A percentile compares a stretch with the other conserved stretches of the same genome.
These are phyloP conservation scores for Tephrocybe rancida DNA, from an alignment of 768 basidiomycete genomes.

Conservation along the genomic window DNA sequence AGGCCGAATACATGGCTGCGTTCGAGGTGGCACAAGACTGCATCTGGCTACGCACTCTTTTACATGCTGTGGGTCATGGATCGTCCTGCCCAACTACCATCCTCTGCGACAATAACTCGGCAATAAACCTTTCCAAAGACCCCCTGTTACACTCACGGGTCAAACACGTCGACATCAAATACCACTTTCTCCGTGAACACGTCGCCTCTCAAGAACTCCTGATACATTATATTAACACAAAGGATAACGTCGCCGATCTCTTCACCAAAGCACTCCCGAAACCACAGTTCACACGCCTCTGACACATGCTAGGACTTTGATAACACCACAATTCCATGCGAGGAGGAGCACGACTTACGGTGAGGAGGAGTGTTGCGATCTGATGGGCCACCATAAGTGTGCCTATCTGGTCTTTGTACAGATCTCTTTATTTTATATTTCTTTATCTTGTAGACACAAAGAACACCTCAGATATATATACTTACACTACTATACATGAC, in stretches of 20 bases:
- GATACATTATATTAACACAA: too few species aligned
- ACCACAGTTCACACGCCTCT: slow-evolving; percentile 14
- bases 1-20: not conserved
- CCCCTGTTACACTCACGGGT: too few species aligned
- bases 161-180: slow-evolving; percentile 41
- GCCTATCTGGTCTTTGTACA: too few species aligned
- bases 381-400: too few species aligned
- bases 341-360: not conserved
- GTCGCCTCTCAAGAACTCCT: too few species aligned
- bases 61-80: not conserved
- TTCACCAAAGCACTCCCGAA: slow-evolving; percentile 38
- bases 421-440: too few species aligned
- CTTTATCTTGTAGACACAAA: too few species aligned
- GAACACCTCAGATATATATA: too few species aligned
- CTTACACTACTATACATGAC: too few species aligned
- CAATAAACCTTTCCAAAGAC: slow-evolving; percentile 18
- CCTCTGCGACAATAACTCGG: slow-evolving; percentile 34
- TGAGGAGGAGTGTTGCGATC: not conserved
- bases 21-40: not conserved
- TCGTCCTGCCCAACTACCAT: not conserved
- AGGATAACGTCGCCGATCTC: slow-evolving; percentile 34
- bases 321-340: not conserved
- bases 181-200: slow-evolving; percentile 31
- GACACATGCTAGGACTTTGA: slow-evolving; percentile 13
- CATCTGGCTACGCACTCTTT: not conserved